Percentiles rank a stretch among this genome's conserved stretches.
phyloP scores from a whole-genome alignment of 768 basidiomycete genomes.

The Filobasidium wieringae region DNA sequence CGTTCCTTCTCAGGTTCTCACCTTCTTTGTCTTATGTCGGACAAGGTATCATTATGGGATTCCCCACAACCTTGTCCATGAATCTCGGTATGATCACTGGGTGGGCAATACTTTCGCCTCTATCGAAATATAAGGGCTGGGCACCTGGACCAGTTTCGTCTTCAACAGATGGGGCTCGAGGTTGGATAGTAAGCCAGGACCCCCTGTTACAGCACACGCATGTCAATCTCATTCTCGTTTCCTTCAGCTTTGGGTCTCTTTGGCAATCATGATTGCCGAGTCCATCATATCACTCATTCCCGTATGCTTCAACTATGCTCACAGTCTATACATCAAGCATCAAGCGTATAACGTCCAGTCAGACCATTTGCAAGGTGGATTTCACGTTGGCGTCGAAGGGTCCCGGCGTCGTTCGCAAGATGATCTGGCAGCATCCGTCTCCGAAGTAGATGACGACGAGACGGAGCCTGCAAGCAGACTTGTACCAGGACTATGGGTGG shows the following conservation, averaged over 20 bases:
- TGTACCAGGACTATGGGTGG: conserved; percentile 69
- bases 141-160: conserved; percentile 84
- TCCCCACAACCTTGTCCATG: conserved; percentile 88
- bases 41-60: conserved; percentile 98
- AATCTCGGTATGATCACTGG: conserved; percentile 91
- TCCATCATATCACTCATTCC: conserved; percentile 74
- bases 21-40: conserved; percentile 86
- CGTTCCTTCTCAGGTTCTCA: conserved; percentile 46
- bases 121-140: conserved; percentile 73
- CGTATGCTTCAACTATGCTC: conserved; percentile 47
- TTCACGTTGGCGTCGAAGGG: neutral
- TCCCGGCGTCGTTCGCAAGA: neutral
- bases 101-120: conserved; percentile 84
- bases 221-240: neutral
- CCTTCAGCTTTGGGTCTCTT: conserved; percentile 67
- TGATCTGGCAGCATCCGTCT: conserved; percentile 14
- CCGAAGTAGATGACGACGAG: conserved; percentile 56
- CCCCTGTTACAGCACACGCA: too few species aligned
- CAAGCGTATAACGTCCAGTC: too few species aligned
- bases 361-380: neutral
- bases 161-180: conserved; percentile 72
- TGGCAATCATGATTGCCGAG: conserved; percentile 93
- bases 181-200: conserved; percentile 33
- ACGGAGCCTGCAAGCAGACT: conserved; percentile 55
- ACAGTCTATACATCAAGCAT: conserved; percentile 18